Base-by-base conservation (phyloP, 2,329 filamentous ascomycete species). In the Berkeleyomyces rouxiae region DNA sequence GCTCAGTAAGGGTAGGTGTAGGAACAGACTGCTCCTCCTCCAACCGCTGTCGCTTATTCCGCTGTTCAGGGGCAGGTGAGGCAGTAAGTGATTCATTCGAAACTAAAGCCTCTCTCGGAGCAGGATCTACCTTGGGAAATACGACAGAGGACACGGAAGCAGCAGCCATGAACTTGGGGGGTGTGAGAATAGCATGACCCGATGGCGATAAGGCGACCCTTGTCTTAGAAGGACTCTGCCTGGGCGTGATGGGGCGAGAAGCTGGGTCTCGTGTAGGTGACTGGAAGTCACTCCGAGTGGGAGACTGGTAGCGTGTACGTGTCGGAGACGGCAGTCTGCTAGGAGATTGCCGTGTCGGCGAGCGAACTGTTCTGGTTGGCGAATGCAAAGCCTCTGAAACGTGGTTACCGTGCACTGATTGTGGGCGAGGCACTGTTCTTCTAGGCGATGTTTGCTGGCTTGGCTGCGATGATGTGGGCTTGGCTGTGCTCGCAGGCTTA, bases 381-480 rank as follows among this genome's bases (percentile, higher is more conserved):
- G 63, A 64, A 40, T 64, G 63, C 44, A 64, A 40, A 5, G 59
- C 37, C 40, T 62, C 63, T 39, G 63, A 61, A 5, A 55, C 53
- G 55, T 64, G 40, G 7, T 61, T 61, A 11, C 62, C 62, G 43
- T 63, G 62, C 11, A 63, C 62, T 36, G 62, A 63, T 4, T 46
- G 73, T 42, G 74, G 67, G 66, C 77, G 76, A 59, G 77, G 74
- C 3, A 69, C 74, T 39, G 76, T 76, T 68, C 78, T 76, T 68
- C 74, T 80, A 67, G 80, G 80, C n/a, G 80, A 80, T 5, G 76
- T 74, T 33, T 75, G 77, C 64, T 71, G 78, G n/a, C 74, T 71
- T 68, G 77, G 16, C 40, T 61, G 62, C 11, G 62, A 58, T 31
- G 33, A 9, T 4, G 43, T 44, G 33, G 58, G 46, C 46, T 53